Evolutionary conservation across 345 rosid genomes (phyloP), one percentile per base, ranked within the genome.

Genomic region (Sonneratia caseolaris): DNA sequence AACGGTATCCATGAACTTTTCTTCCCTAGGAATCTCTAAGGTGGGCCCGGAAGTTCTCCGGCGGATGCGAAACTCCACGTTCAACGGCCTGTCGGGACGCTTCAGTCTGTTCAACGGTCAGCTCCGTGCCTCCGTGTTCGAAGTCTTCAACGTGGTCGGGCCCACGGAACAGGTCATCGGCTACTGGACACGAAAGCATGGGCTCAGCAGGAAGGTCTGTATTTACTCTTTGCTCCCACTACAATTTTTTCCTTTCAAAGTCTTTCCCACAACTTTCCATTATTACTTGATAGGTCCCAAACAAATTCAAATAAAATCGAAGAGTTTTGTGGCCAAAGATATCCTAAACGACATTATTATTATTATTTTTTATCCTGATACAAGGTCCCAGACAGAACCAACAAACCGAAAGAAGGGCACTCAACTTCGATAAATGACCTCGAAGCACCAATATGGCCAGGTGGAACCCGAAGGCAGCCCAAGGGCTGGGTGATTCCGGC

Each of bases 401-500:
- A 3, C 19, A 62, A 62, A 35, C 37, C 10, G 32, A 42, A 3
- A 22, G 37, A 13, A 21, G 27, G 21, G 4, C 45, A 59, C 0
- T 70, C 38, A 4, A 51, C 72, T 37, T 77, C 40, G 0, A 21
- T 27, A 19, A 48, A 42, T 5, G 16, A 32, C 43, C 47, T 73
- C 15, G 36, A 51, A 65, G 3, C 71, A 0, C 62, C 73, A 9
- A 72, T 40, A 59, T 74, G 82, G 84, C 80, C 84, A 5, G 78
- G 82, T 55, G 68, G 65, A 37, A 43, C 76, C 4, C 66, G 49
- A 1, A 24, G 32, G 45, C 19, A 48, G 3, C 76, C 81, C n/a
- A 72, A 64, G 55, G 79, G 79, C 13, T 77, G 79, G 79, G 79
- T 57, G 24, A 69, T 73, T 12, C 79, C 79, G 0, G 64, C 62